Percentiles rank a stretch among this genome's conserved stretches.
Conservation (phyloP, 441 rosid species). For the Dalechampia spathulata region DNA sequence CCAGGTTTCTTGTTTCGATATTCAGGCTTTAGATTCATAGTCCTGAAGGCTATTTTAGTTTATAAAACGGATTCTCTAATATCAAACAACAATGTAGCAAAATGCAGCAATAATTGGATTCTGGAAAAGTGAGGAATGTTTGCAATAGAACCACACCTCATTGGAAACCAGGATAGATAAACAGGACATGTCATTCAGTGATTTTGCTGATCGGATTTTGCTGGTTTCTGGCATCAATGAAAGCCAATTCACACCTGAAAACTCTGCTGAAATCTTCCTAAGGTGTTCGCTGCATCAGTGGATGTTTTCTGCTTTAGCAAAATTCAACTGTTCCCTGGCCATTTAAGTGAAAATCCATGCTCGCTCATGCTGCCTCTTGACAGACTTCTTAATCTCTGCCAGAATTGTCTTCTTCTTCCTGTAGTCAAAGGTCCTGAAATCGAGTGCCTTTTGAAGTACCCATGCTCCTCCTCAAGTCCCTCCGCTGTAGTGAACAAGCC, state of each 20-base stretch:
- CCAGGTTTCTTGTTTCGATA: background rate
- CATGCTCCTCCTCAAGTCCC: conserved; percentile 26
- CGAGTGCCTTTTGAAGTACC: conserved; percentile 39
- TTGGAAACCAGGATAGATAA: background rate
- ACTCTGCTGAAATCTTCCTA: background rate
- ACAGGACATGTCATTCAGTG: background rate
- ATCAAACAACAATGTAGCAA: background rate
- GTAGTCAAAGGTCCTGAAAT: conserved; percentile 44
- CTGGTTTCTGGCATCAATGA: conserved; percentile 3
- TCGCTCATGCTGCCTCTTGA: conserved; percentile 51
- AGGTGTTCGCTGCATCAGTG: background rate
- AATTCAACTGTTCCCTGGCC: conserved; percentile 23
- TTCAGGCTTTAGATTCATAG: background rate
- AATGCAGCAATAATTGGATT: background rate
- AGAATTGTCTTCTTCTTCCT: conserved; percentile 35
- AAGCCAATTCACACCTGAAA: background rate
- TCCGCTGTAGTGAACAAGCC: conserved; percentile 26
- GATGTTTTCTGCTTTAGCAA: background rate
- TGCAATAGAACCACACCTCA: background rate
- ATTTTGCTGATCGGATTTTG: background rate
- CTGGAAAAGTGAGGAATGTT: background rate
- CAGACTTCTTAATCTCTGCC: conserved; percentile 43
- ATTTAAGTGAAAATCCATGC: conserved; percentile 32
- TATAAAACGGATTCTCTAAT: background rate
- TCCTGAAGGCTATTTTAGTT: background rate